phyloP scores from a whole-genome alignment of 371 early-diverging fungal genomes.

The Paraphysoderma sedebokerense region DNA sequence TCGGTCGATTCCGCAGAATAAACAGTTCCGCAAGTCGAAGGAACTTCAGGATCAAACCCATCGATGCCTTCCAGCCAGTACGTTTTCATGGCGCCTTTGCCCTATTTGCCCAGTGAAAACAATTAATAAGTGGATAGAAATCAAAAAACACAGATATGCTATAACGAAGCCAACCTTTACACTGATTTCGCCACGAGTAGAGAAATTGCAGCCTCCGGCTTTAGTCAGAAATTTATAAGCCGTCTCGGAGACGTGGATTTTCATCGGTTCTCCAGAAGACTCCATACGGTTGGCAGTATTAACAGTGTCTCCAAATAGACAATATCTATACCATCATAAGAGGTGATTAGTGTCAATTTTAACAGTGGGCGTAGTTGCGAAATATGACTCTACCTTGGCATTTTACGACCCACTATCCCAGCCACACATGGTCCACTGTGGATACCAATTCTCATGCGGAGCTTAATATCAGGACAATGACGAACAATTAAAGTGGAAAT shows the following conservation, averaged over 20 bases:
- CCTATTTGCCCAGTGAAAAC: too few species aligned
- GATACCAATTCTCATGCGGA: slow-evolving; percentile 14
- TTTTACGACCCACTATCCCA: slow-evolving; percentile 22
- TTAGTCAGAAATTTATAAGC: slow-evolving; percentile 11
- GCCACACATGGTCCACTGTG: slow-evolving; percentile 18
- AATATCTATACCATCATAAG: slow-evolving; percentile 12
- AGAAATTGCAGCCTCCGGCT: slow-evolving; percentile 8
- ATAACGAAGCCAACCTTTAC: slow-evolving; percentile 7
- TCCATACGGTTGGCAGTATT: slow-evolving; percentile 7
- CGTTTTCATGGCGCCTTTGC: slow-evolving; percentile 24
- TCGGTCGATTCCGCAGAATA: too few species aligned
- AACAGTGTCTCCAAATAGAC: slow-evolving; percentile 6
- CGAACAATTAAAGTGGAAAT: not conserved
- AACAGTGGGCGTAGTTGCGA: slow-evolving; percentile 6
- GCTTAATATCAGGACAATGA: slow-evolving; percentile 8
- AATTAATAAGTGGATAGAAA: not conserved
- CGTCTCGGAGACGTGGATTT: slow-evolving; percentile 12
- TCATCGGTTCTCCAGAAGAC: slow-evolving; percentile 10
- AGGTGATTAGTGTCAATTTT: slow-evolving; percentile 25
- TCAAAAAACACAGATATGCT: not conserved
- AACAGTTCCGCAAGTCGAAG: too few species aligned
- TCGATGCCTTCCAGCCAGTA: slow-evolving; percentile 16
- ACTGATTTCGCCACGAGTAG: slow-evolving; percentile 3
- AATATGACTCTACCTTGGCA: slow-evolving; percentile 26
- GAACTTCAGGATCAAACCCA: not conserved